A percentile compares a stretch with the other conserved stretches of the same genome.
These are phyloP conservation scores for Penicillium pancosmium DNA, from an alignment of 495 filamentous ascomycete species.

Conservation along the genomic window DNA sequence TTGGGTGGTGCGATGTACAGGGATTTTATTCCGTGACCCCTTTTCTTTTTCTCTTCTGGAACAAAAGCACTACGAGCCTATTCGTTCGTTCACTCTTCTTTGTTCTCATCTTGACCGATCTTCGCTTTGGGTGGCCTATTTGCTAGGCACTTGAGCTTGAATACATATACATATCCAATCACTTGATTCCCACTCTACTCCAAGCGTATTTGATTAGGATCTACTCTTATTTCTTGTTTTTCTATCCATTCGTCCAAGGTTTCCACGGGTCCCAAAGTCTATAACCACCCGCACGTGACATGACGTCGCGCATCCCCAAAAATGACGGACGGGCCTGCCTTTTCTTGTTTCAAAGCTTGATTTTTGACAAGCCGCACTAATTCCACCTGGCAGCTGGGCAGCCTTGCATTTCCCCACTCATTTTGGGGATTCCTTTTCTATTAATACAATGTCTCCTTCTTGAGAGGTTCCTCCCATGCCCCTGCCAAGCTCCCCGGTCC, in stretches of 20 bases:
- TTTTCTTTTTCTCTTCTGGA: conserved; percentile 5
- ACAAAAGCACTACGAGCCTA: conserved; percentile 15
- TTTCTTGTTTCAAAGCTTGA: conserved; percentile 19
- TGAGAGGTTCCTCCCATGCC: neutral
- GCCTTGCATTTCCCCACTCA: neutral
- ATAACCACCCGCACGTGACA: conserved; percentile 20
- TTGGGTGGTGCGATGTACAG: conserved; percentile 25
- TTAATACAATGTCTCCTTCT: neutral
- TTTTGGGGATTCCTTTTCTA: neutral
- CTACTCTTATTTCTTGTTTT: neutral
- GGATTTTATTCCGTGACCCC: conserved; percentile 3
- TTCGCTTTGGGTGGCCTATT: conserved; percentile 3
- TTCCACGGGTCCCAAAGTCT: conserved; percentile 14
- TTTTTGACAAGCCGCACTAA: conserved; percentile 16
- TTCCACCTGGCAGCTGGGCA: neutral
- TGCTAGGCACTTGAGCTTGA: neutral
- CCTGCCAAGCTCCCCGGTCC: conserved; percentile 2
- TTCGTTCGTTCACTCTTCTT: neutral
- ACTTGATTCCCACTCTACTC: neutral
- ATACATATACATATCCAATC: conserved; percentile 13
- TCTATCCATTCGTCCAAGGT: neutral
- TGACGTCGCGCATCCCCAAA: conserved; percentile 25
- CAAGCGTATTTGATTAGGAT: neutral
- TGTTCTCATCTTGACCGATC: conserved; percentile 5
- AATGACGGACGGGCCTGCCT: conserved; percentile 23